Percentiles rank a stretch among this genome's conserved stretches.
phyloP scores from a whole-genome alignment of 2,329 filamentous ascomycete species.

The Ophiostoma himal-ulmi region DNA sequence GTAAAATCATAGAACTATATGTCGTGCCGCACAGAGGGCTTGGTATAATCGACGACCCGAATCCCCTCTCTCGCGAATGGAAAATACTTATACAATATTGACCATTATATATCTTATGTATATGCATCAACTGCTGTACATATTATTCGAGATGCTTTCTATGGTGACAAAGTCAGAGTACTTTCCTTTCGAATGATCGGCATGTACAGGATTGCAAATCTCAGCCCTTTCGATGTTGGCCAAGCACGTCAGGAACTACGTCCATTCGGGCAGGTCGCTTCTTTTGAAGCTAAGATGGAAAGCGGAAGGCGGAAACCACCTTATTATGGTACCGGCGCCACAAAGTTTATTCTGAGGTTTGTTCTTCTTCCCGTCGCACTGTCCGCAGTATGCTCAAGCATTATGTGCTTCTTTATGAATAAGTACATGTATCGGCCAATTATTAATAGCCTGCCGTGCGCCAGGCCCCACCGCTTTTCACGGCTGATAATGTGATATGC shows the following conservation, averaged over 20 bases:
- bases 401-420: not conserved
- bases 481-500: not conserved
- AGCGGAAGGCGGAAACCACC: not conserved
- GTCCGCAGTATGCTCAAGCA: not conserved
- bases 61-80: not conserved
- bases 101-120: not conserved
- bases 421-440: not conserved
- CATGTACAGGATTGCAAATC: too few relatives aligned
- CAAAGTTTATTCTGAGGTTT: constrained; percentile 1
- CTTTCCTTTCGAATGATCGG: too few relatives aligned
- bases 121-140: too few relatives aligned
- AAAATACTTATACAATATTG: not conserved
- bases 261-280: not conserved
- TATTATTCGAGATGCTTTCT: too few relatives aligned
- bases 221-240: not conserved
- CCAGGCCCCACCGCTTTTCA: not conserved
- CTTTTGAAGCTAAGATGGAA: not conserved
- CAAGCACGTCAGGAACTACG: not conserved
- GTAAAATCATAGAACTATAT: not conserved
- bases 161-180: too few relatives aligned
- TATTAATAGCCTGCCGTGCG: not conserved
- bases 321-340: not conserved
- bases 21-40: not conserved
- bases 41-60: not conserved
- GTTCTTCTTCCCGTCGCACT: not conserved